These are phyloP conservation scores for Vachellia pachyceras DNA, from an alignment of 306 rosid genomes.

Conservation along the genomic window DNA sequence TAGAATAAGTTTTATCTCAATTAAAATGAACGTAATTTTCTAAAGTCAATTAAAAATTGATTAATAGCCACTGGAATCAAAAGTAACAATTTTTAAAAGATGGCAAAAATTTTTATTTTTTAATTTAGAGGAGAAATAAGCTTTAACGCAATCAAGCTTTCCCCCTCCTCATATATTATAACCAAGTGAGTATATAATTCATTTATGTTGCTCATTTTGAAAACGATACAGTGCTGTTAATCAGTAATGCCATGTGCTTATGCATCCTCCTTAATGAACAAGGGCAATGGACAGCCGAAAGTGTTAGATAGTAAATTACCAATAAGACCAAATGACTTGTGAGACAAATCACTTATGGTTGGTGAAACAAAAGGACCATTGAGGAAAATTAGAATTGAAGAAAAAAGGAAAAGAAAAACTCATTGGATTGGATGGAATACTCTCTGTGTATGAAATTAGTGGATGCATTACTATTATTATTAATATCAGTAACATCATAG, in stretches of 20 bases:
- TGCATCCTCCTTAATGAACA: background rate
- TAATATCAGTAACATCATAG: background rate
- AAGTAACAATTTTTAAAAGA: no score
- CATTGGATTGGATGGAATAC: background rate
- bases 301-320: background rate
- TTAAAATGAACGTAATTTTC: no score
- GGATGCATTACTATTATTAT: background rate
- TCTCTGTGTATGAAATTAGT: background rate
- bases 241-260: background rate
- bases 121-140: no score
- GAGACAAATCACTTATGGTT: background rate
- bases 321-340: background rate
- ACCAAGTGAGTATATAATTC: no score
- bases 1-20: no score
- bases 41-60: no score
- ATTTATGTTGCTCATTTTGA: background rate
- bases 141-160: no score
- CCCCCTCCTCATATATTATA: no score
- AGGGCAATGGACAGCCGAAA: constrained; percentile 1
- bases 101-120: no score
- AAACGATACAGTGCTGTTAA: background rate
- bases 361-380: background rate
- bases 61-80: no score
- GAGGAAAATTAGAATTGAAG: background rate
- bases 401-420: background rate